phyloP scores from a whole-genome alignment of 1,284 basidiomycete genomes.

The Inonotus obliquus region DNA sequence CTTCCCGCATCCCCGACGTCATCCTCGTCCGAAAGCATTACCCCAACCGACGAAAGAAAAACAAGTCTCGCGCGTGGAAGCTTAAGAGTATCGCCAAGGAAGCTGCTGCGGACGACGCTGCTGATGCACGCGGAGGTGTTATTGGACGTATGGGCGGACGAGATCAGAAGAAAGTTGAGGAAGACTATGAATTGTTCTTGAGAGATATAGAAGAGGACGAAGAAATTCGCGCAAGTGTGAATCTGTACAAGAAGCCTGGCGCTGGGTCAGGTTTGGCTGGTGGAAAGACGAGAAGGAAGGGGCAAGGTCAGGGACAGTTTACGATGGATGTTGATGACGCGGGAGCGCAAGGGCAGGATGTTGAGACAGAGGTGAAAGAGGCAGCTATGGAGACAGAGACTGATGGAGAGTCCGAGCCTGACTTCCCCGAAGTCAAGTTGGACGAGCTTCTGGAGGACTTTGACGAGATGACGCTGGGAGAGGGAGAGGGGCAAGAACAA shows the following conservation, averaged over 20 bases:
- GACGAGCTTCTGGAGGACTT: constrained; percentile 92
- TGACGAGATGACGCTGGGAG: constrained; percentile 73
- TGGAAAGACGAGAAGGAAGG: constrained; percentile 40
- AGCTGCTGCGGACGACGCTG: constrained; percentile 78
- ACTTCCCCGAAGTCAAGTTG: constrained; percentile 86
- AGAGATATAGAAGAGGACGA: constrained; percentile 95
- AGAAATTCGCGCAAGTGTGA: constrained; percentile 86
- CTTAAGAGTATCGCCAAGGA: constrained; percentile 94
- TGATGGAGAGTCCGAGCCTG: constrained; percentile 74
- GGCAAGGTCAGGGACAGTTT: constrained; percentile 43
- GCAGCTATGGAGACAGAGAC: constrained; percentile 32
- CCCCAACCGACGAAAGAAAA: constrained; percentile 92
- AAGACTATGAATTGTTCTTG: constrained; percentile 96
- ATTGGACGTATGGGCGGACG: constrained; percentile 87
- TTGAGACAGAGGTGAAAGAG: constrained; percentile 6
- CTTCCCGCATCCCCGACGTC: constrained; percentile 83
- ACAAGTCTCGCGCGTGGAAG: constrained; percentile 81
- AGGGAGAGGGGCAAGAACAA: constrained; percentile 30
- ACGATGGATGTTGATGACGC: constrained; percentile 73
- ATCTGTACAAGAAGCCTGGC: constrained; percentile 75
- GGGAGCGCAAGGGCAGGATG: constrained; percentile 27
- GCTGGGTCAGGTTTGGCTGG: constrained; percentile 42
- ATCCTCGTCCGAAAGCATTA: constrained; percentile 95
- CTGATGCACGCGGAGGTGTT: constrained; percentile 65
- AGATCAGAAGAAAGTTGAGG: constrained; percentile 91